Evolutionary conservation across 306 rosid species (phyloP).

Genomic region (Cicer pinnatifidum): DNA sequence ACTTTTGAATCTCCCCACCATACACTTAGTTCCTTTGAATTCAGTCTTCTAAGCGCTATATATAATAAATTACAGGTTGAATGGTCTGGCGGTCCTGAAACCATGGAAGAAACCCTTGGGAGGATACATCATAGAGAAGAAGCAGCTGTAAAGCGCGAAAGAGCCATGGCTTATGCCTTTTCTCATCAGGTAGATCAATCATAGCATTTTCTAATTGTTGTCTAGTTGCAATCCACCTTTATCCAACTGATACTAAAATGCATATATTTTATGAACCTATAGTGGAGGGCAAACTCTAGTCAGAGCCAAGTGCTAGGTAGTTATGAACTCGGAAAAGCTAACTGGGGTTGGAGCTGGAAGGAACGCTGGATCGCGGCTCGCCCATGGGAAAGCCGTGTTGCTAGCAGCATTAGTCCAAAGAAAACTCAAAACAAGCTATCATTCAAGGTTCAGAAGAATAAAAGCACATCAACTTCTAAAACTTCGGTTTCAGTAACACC

Average conservation of each 20-base stretch:
- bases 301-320: constrained; percentile 74
- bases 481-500: constrained; percentile 50
- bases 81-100: constrained; percentile 83
- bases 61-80: constrained; percentile 64
- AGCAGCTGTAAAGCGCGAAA: constrained; percentile 92
- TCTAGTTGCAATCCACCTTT: constrained; percentile 27
- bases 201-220: constrained; percentile 5
- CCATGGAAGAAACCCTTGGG: constrained; percentile 78
- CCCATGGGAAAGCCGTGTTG: constrained; percentile 94
- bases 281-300: constrained; percentile 97
- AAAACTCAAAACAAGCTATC: constrained; percentile 60
- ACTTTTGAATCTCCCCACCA: no score
- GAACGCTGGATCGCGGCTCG: constrained; percentile 98
- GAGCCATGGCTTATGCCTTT: constrained; percentile 97
- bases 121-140: constrained; percentile 91
- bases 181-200: constrained; percentile 82
- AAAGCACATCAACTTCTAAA: constrained; percentile 56
- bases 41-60: constrained; percentile 39
- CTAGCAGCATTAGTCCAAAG: constrained; percentile 52
- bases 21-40: constrained; percentile 15
- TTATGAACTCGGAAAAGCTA: constrained; percentile 74
- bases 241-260: constrained; percentile 41
- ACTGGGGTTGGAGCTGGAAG: constrained; percentile 99
- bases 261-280: constrained; percentile 46
- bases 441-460: constrained; percentile 59